phyloP scores from a whole-genome alignment of 495 filamentous ascomycete species.

The Penicillium odoratum region DNA sequence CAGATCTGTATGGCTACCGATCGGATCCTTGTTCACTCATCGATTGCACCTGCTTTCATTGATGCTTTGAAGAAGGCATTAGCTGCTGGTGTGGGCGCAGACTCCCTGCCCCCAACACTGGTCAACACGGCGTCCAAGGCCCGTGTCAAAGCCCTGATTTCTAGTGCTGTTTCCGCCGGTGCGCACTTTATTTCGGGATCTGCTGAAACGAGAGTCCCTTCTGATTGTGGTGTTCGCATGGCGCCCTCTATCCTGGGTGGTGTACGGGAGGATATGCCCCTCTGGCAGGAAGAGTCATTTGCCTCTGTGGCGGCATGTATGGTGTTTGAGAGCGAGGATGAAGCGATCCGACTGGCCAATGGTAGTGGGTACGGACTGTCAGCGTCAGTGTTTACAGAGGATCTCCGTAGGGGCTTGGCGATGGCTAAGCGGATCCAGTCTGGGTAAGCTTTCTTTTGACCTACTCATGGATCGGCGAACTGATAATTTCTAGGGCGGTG shows the following conservation, averaged over 20 bases:
- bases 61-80: conserved; percentile 45
- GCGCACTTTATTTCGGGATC: conserved; percentile 62
- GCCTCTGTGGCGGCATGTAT: conserved; percentile 64
- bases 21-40: conserved; percentile 75
- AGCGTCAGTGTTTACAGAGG: conserved; percentile 49
- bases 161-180: conserved; percentile 62
- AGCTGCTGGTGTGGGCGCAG: conserved; percentile 41
- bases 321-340: conserved; percentile 44
- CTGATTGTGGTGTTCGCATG: conserved; percentile 58
- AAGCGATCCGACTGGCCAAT: conserved; percentile 50
- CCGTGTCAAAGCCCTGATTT: conserved; percentile 63
- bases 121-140: conserved; percentile 59
- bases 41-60: conserved; percentile 60
- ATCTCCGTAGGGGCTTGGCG: conserved; percentile 42
- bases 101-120: conserved; percentile 55
- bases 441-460: conserved; percentile 33
- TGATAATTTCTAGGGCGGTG: conserved; percentile 52
- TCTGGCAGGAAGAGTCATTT: conserved; percentile 79
- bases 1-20: conserved; percentile 94
- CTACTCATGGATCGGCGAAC: not conserved
- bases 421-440: conserved; percentile 48
- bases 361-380: conserved; percentile 49
- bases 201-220: conserved; percentile 28
- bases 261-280: conserved; percentile 70
- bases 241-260: conserved; percentile 66